Evolutionary conservation across 2,329 filamentous ascomycete genomes (phyloP).

Genomic region (Tolypocladium album): DNA sequence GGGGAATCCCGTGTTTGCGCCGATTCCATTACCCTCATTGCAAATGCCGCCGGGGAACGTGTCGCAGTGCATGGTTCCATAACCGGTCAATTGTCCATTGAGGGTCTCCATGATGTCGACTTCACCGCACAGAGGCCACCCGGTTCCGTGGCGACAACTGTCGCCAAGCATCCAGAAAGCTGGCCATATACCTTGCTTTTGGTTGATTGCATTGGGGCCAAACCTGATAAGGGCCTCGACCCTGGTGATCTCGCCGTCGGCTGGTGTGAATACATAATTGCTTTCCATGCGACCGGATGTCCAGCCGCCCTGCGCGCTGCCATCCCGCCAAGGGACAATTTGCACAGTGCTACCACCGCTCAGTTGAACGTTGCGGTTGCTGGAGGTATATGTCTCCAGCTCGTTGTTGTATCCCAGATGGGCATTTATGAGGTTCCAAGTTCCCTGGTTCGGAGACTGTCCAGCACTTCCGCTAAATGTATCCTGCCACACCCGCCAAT

Average conservation of each 20-base stretch:
- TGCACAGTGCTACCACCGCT: constrained; percentile 39
- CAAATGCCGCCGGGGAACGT: constrained; percentile 33
- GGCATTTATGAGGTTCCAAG: constrained; percentile 30
- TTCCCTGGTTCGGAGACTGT: constrained; percentile 17
- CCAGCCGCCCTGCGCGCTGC: constrained; percentile 29
- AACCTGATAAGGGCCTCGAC: constrained; percentile 36
- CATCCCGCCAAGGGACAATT: constrained; percentile 34
- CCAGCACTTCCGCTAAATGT: constrained; percentile 27
- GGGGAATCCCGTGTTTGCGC: constrained; percentile 21
- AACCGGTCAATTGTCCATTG: constrained; percentile 34
- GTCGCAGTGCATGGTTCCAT: constrained; percentile 44
- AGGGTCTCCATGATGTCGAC: constrained; percentile 47
- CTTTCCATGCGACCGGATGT: constrained; percentile 45
- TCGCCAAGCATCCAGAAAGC: constrained; percentile 49
- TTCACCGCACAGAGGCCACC: constrained; percentile 45
- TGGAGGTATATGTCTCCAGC: constrained; percentile 35
- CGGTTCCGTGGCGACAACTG: constrained; percentile 31
- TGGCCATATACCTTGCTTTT: constrained; percentile 46
- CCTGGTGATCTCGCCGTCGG: constrained; percentile 31
- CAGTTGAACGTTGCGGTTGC: constrained; percentile 35
- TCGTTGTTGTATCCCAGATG: constrained; percentile 40
- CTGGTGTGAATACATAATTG: constrained; percentile 33
- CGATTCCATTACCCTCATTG: constrained; percentile 36
- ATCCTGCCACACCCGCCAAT: constrained; percentile 30
- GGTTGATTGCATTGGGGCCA: constrained; percentile 26